Evolutionary conservation across 768 basidiomycete genomes (phyloP), one percentile per base, ranked within the genome.

Genomic region (Suillus ampliporus): DNA sequence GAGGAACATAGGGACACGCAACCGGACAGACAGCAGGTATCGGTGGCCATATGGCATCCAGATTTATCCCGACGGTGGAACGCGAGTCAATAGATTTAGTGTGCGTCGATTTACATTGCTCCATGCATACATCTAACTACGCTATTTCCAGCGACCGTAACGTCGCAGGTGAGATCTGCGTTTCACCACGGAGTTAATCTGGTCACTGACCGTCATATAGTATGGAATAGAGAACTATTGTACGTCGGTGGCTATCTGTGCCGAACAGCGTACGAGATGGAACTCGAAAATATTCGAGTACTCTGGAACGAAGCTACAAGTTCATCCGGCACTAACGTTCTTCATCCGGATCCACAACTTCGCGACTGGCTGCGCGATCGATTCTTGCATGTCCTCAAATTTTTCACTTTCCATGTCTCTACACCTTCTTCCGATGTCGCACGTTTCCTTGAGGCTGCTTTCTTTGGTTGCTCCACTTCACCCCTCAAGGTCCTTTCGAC

Each of bases 41-140:
- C 35, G 85, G 84, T 3, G 87, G 87, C 0, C 85, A 89, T 62
- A 80, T 90, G 68, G 82, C 94, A 0, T 89, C 92, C 10, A 82
- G 95, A 3, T 97, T 97, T 71, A 96, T 99, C 61, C 93, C 95
- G 11, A 98, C 96, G 0, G 96, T 99, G 9, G 97, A 99, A 74
- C 86, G 97, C 64, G 97, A 99, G 77, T 91, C 91, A 0, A 90
- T 96, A 65, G 95, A 94, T 75, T 79, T 96, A 35, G 89, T 94
- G 89, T 92, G 70, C 75, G 88, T n/a, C 26, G 2, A 5, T 21
- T 28, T 57, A 47, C 15, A 28, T 58, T 51, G 21, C 35, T 38
- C 14, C 50, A 43, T 43, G 56, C 19, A 19, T 26, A 3, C 38
- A 40, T 41, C 38, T 56, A 17, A 56, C n/a, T 10, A 21, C 38